Percentiles rank a stretch among this genome's conserved stretches.
Conservation (phyloP, 129 eudicot species). For the Kitagawia praeruptora region DNA sequence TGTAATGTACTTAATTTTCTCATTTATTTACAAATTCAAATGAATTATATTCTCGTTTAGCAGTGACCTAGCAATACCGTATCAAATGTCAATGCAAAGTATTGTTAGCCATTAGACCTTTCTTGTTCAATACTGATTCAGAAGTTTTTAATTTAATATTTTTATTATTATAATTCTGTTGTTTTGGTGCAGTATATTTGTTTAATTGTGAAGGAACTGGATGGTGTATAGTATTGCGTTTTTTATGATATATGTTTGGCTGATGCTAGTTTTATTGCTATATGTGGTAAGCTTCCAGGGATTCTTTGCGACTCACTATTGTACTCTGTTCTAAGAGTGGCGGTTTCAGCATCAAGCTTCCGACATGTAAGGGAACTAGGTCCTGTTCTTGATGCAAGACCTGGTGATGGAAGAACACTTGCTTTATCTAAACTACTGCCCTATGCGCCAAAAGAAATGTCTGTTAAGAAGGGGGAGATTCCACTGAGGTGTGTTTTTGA, state of each 20-base stretch:
- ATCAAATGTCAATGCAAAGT: no score
- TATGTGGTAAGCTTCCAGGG: conserved; percentile 33
- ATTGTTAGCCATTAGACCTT: no score
- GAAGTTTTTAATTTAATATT: no score
- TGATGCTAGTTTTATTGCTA: conserved; percentile 13
- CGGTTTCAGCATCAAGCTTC: conserved; percentile 31
- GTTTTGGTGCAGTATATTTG: background rate
- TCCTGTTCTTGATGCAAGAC: conserved; percentile 26
- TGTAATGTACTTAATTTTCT: background rate
- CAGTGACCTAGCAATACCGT: background rate
- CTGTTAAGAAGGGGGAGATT: conserved; percentile 26
- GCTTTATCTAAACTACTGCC: conserved; percentile 27
- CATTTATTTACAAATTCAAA: background rate
- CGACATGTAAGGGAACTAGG: conserved; percentile 13
- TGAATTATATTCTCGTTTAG: background rate
- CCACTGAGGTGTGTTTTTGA: conserved; percentile 43
- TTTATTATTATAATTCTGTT: no score
- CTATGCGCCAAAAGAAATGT: conserved; percentile 30
- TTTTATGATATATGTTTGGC: background rate
- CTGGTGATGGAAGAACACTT: conserved; percentile 19
- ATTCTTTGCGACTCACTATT: conserved; percentile 34
- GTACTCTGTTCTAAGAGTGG: conserved; percentile 38
- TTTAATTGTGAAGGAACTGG: background rate
- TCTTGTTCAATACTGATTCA: no score
- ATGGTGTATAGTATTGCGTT: background rate